A percentile compares a stretch with the other conserved stretches of the same genome.
These are phyloP conservation scores for Verticillium alfalfae DNA, from an alignment of 2,329 filamentous ascomycete species.

Conservation along the genomic window DNA sequence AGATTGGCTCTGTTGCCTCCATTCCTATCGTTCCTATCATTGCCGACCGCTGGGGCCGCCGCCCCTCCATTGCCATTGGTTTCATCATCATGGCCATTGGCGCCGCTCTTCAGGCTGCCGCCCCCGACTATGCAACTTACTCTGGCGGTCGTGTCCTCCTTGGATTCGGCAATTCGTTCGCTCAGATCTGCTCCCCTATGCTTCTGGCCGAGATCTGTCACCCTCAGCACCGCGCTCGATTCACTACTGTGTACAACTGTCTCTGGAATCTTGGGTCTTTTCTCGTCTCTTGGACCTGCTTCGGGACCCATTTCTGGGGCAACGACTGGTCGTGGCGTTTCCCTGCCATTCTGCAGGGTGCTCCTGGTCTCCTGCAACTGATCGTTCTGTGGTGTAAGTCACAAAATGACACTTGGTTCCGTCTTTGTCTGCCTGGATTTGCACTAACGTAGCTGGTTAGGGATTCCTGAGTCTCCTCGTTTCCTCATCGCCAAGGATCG, in stretches of 20 bases:
- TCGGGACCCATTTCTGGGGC: constrained; percentile 52
- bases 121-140: constrained; percentile 18
- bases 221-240: constrained; percentile 59
- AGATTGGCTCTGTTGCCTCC: constrained; percentile 37
- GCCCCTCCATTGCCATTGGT: constrained; percentile 20
- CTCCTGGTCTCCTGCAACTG: constrained; percentile 57
- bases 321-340: constrained; percentile 63
- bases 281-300: constrained; percentile 55
- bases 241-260: constrained; percentile 62
- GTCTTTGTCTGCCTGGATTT: no score
- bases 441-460: neutral
- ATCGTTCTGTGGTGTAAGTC: constrained; percentile 50
- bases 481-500: constrained; percentile 18
- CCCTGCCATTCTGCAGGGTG: constrained; percentile 56
- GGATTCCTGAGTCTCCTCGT: constrained; percentile 50
- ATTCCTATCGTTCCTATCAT: constrained; percentile 22
- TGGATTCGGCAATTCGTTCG: constrained; percentile 61
- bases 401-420: neutral
- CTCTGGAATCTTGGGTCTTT: constrained; percentile 57
- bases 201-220: constrained; percentile 62
- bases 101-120: constrained; percentile 26
- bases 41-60: constrained; percentile 21
- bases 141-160: constrained; percentile 51
- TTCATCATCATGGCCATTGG: constrained; percentile 22
- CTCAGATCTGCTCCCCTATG: constrained; percentile 55